Evolutionary conservation across 106 monocot genomes (phyloP).

Genomic region (Chionographis japonica): DNA sequence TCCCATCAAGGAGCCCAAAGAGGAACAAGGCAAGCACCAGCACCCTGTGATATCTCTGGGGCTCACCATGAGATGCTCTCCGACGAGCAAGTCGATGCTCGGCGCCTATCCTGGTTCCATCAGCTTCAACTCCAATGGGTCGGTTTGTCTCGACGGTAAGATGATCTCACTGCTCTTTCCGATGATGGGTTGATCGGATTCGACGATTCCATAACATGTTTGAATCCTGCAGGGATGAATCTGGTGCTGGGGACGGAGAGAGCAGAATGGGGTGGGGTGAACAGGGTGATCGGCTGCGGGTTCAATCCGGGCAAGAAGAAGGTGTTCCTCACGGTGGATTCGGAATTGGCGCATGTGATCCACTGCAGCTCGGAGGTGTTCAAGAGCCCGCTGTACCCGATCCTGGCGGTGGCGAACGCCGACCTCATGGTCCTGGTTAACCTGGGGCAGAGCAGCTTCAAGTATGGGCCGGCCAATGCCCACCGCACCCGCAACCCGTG

Average conservation of each 20-base stretch:
- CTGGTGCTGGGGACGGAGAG: constrained; percentile 47
- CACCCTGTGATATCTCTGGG: constrained; percentile 37
- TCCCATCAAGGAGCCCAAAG: background rate
- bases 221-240: constrained; percentile 42
- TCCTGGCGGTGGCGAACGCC: constrained; percentile 36
- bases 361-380: constrained; percentile 64
- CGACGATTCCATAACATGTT: background rate
- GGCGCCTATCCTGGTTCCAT: constrained; percentile 70
- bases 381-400: constrained; percentile 56
- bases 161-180: background rate
- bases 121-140: constrained; percentile 74
- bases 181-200: background rate
- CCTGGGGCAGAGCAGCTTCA: constrained; percentile 65
- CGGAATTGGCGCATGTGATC: constrained; percentile 44
- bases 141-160: constrained; percentile 77
- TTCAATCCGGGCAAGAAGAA: constrained; percentile 64
- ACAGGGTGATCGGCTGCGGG: constrained; percentile 75
- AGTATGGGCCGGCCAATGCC: constrained; percentile 56
- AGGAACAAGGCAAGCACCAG: background rate
- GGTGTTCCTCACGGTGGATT: constrained; percentile 81
- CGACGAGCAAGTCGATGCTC: constrained; percentile 5
- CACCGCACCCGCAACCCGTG: constrained; percentile 48
- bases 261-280: constrained; percentile 38
- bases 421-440: constrained; percentile 65
- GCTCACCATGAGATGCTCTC: constrained; percentile 22